These are phyloP conservation scores for Fusarium musae DNA, from an alignment of 2,329 filamentous ascomycete species.

Conservation along the genomic window DNA sequence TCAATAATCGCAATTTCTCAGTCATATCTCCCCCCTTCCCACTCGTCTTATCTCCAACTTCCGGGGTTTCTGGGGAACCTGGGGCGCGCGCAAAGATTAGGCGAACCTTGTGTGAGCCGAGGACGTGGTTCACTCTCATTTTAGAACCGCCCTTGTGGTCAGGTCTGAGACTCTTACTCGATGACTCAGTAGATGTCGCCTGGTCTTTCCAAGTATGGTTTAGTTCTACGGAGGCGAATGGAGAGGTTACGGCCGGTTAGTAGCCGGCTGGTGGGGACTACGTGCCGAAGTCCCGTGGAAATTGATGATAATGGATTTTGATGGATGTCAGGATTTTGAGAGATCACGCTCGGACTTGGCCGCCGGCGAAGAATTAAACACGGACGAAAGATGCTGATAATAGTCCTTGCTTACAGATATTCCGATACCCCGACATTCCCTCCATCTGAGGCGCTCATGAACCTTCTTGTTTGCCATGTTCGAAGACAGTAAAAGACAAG, in stretches of 20 bases:
- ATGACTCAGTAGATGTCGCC: slow-evolving; percentile 3
- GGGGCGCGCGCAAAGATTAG: not conserved
- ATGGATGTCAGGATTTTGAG: not conserved
- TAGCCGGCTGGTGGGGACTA: slow-evolving; percentile 4
- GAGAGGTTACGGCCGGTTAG: not conserved
- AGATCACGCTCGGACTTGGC: not conserved
- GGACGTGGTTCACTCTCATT: not conserved
- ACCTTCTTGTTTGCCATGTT: too few relatives aligned
- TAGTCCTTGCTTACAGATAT: not conserved
- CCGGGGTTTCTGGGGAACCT: slow-evolving; percentile 30
- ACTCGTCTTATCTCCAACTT: slow-evolving; percentile 17
- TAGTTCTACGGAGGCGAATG: not conserved
- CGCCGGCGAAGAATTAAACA: not conserved
- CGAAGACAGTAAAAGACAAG: not conserved
- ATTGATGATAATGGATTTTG: not conserved
- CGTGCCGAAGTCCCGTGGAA: slow-evolving; percentile 13
- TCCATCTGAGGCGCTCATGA: not conserved
- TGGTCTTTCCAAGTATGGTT: slow-evolving; percentile 8
- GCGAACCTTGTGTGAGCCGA: not conserved
- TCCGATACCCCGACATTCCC: rapidly evolving
- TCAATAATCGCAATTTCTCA: not conserved
- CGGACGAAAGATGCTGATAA: not conserved
- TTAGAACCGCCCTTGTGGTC: not conserved
- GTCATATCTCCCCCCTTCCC: not conserved
- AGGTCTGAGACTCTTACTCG: not conserved